A percentile compares a stretch with the other conserved stretches of the same genome.
Evolutionary conservation across 306 rosid species (phyloP).

Genomic region (Prunus armeniaca): DNA sequence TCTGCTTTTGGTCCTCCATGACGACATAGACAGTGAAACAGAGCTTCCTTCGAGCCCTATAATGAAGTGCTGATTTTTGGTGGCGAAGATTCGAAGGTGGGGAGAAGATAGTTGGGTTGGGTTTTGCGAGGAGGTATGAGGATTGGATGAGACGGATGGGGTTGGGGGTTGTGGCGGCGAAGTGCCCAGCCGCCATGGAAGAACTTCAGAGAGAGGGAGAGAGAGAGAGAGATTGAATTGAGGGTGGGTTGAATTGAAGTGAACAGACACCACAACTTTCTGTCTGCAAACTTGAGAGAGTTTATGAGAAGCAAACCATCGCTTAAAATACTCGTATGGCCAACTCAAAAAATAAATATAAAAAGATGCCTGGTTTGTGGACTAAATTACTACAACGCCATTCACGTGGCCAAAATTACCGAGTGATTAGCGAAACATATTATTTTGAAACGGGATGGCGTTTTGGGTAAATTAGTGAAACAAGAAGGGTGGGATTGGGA

Average conservation of each 20-base stretch:
- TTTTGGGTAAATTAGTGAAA: neutral
- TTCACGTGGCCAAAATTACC: neutral
- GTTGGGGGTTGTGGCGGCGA: constrained; percentile 48
- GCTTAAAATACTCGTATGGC: neutral
- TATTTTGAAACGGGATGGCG: no score
- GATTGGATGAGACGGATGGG: constrained; percentile 45
- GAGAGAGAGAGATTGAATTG: neutral
- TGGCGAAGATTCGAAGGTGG: constrained; percentile 34
- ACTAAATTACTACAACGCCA: neutral
- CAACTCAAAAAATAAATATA: neutral
- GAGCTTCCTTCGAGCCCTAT: constrained; percentile 33
- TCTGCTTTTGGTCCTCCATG: constrained; percentile 57
- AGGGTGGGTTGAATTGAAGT: neutral
- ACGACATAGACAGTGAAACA: constrained; percentile 59
- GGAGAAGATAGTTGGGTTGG: constrained; percentile 30
- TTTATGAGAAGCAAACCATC: neutral
- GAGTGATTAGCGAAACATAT: no score
- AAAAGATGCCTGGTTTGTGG: neutral
- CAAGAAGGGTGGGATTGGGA: neutral
- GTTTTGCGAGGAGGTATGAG: constrained; percentile 30
- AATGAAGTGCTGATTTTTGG: neutral
- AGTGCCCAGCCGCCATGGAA: constrained; percentile 76
- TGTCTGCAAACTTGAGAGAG: neutral
- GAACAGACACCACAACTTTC: constrained; percentile 28
- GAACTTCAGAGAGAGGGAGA: neutral